These are phyloP conservation scores for Cladophialophora yegresii DNA, from an alignment of 2,329 filamentous ascomycete species.

Conservation along the genomic window DNA sequence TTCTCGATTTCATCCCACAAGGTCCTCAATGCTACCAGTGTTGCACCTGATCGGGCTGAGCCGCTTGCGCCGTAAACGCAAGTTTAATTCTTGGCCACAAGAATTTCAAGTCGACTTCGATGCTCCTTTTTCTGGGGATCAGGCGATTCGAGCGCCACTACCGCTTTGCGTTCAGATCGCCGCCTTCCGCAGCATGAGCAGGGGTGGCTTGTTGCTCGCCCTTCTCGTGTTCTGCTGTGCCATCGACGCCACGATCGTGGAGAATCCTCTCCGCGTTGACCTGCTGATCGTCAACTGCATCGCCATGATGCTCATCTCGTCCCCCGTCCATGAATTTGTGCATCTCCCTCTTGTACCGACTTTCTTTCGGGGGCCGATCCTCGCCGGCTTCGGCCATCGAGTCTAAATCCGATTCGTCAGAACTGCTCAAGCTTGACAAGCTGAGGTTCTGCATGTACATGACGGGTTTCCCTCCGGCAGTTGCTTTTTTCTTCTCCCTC, in stretches of 20 bases:
- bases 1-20: background rate
- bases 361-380: conserved; percentile 21
- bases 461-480: conserved; percentile 49
- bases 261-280: background rate
- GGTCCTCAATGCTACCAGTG: background rate
- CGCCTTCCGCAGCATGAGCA: background rate
- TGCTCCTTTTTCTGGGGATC: background rate
- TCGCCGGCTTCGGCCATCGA: conserved; percentile 31
- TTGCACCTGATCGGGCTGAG: background rate
- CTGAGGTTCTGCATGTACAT: conserved; percentile 58
- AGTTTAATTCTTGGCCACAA: background rate
- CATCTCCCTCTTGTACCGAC: conserved; percentile 30
- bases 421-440: conserved; percentile 53
- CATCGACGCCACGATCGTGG: background rate
- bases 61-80: background rate
- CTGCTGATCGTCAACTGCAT: conserved; percentile 2
- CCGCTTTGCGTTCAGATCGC: background rate
- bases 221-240: background rate
- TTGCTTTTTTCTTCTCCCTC: conserved; percentile 69
- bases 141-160: background rate
- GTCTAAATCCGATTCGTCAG: conserved; percentile 61
- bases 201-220: background rate
- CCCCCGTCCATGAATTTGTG: conserved; percentile 32
- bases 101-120: background rate
- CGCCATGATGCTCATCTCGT: conserved; percentile 26